Conservation (phyloP, 345 rosid genomes). For the Syzygium grande region DNA sequence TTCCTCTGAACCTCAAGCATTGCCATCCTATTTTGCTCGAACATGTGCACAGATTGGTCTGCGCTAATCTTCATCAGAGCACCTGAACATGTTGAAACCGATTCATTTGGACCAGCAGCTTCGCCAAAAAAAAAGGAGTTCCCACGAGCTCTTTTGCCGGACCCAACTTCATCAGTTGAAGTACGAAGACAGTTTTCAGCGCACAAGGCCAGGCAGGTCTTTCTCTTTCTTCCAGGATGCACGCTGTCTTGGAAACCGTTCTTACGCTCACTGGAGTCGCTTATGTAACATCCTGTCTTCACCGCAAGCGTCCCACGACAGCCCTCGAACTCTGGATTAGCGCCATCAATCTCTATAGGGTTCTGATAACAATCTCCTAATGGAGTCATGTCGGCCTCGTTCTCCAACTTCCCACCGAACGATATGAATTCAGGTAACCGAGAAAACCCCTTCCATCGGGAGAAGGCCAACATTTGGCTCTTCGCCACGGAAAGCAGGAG, state of each 20-base stretch:
- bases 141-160: background rate
- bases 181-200: slow-evolving; percentile 26
- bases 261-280: slow-evolving; percentile 16
- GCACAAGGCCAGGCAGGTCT: slow-evolving; percentile 46
- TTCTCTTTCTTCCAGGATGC: slow-evolving; percentile 32
- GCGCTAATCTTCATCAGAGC: background rate
- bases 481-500: slow-evolving; percentile 34
- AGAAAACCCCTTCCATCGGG: slow-evolving; percentile 55
- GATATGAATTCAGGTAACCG: slow-evolving; percentile 46
- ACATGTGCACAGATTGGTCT: background rate
- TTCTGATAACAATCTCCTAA: background rate
- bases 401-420: slow-evolving; percentile 32
- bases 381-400: slow-evolving; percentile 19
- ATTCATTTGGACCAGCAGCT: slow-evolving; percentile 17
- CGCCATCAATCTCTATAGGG: background rate
- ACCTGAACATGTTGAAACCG: slow-evolving; percentile 8
- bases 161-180: slow-evolving; percentile 32
- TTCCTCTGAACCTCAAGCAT: background rate
- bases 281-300: background rate
- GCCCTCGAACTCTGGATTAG: background rate
- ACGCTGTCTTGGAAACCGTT: slow-evolving; percentile 15
- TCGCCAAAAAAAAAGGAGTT: background rate
- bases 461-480: slow-evolving; percentile 56
- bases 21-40: background rate
- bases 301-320: background rate